These are phyloP conservation scores for Aspergillus nidulans DNA, from an alignment of 495 filamentous ascomycete species.

Conservation along the genomic window DNA sequence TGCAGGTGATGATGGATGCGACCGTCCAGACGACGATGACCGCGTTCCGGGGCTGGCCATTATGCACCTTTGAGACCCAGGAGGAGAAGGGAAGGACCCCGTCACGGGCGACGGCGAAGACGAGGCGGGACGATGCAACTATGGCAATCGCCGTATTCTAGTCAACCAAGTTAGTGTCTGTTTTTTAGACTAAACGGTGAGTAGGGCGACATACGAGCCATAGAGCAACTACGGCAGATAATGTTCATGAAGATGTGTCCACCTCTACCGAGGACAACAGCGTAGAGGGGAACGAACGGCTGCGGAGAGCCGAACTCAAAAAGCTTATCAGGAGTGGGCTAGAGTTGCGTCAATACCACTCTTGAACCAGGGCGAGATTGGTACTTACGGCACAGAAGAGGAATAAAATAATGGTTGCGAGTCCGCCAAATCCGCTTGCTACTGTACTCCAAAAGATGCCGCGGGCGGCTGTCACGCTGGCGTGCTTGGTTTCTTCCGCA, in stretches of 20 bases:
- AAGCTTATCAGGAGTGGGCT: constrained; percentile 37
- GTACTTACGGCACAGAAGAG: constrained; percentile 50
- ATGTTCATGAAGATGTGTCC: constrained; percentile 54
- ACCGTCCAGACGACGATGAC: constrained; percentile 52
- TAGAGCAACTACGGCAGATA: constrained; percentile 45
- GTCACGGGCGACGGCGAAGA: constrained; percentile 54
- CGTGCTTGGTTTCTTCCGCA: constrained; percentile 55
- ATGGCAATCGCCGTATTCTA: constrained; percentile 53
- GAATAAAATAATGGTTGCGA: constrained; percentile 51
- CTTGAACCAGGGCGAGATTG: neutral
- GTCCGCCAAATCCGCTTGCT: constrained; percentile 45
- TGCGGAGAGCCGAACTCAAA: constrained; percentile 47
- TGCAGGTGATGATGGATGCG: constrained; percentile 47
- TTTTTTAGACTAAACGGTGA: neutral
- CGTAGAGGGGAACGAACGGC: constrained; percentile 51
- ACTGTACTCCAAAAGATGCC: constrained; percentile 55
- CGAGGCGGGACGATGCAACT: constrained; percentile 51
- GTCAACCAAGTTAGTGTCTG: constrained; percentile 1
- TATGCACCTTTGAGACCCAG: constrained; percentile 49
- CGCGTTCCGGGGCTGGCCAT: constrained; percentile 50
- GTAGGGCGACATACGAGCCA: constrained; percentile 38
- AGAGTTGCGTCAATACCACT: neutral
- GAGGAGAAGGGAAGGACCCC: constrained; percentile 52
- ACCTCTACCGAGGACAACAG: constrained; percentile 47
- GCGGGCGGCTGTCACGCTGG: constrained; percentile 47